These are phyloP conservation scores for Drosera capensis DNA, from an alignment of 148 eudicot genomes.

Conservation along the genomic window DNA sequence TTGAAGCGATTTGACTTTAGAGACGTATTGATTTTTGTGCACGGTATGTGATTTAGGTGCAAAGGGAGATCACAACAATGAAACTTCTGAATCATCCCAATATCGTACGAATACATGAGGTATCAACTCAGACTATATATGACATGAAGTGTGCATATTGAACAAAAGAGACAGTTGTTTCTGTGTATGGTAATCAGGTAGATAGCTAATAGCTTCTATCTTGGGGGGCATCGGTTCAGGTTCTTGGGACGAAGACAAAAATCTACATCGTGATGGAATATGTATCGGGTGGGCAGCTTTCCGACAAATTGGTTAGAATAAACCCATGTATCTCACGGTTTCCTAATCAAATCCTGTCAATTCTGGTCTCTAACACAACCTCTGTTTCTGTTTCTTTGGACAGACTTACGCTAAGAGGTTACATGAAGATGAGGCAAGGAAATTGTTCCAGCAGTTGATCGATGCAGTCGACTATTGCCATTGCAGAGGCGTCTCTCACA, in stretches of 20 bases:
- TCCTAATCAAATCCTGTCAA: not conserved
- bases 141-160: too few species aligned
- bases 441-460: constrained; percentile 38
- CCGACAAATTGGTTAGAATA: constrained; percentile 32
- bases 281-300: constrained; percentile 38
- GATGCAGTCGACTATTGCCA: constrained; percentile 39
- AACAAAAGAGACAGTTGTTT: too few species aligned
- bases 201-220: too few species aligned
- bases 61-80: constrained; percentile 41
- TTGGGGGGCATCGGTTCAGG: too few species aligned
- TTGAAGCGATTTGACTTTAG: too few species aligned
- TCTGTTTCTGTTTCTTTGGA: not conserved
- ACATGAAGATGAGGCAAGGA: constrained; percentile 26
- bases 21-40: too few species aligned
- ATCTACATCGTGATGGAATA: constrained; percentile 49
- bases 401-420: constrained; percentile 24
- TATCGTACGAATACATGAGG: constrained; percentile 39
- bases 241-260: constrained; percentile 42
- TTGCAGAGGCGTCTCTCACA: constrained; percentile 26
- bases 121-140: too few species aligned
- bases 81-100: constrained; percentile 44
- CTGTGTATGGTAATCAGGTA: too few species aligned
- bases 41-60: too few species aligned
- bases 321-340: not conserved
- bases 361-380: not conserved